Percentiles rank a stretch among this genome's conserved stretches.
Evolutionary conservation across 305 asterid species (phyloP).

Genomic region (Rubia occidens): DNA sequence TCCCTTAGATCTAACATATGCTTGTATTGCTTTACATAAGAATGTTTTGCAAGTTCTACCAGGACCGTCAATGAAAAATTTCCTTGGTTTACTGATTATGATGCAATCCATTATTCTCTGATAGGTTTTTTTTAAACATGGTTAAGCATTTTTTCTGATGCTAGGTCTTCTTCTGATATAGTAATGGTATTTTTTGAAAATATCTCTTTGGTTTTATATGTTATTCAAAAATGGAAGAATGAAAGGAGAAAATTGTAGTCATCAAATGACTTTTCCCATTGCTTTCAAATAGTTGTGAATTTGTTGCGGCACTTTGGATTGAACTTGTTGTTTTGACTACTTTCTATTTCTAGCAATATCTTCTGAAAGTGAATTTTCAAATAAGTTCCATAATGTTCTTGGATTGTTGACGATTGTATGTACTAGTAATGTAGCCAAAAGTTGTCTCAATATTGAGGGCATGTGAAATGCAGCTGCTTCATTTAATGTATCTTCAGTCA

Average conservation of each 20-base stretch:
- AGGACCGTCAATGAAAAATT: background rate
- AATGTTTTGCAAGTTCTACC: background rate
- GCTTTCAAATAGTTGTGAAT: background rate
- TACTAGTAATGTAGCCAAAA: too few relatives aligned
- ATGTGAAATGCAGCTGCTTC: background rate
- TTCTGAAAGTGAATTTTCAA: too few relatives aligned
- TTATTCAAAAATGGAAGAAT: background rate
- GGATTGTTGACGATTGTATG: too few relatives aligned
- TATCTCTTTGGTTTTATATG: background rate
- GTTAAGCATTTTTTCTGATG: background rate
- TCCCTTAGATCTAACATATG: background rate
- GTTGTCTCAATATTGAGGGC: background rate
- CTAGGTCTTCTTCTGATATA: background rate
- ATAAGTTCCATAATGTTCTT: too few relatives aligned
- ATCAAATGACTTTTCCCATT: background rate
- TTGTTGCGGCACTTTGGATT: too few relatives aligned
- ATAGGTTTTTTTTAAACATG: background rate
- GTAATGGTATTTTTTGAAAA: background rate
- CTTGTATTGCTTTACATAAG: background rate
- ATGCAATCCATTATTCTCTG: background rate
- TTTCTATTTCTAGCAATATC: too few relatives aligned
- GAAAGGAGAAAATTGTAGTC: background rate
- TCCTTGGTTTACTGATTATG: background rate
- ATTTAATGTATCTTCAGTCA: background rate
- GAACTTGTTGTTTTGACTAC: too few relatives aligned